A percentile compares a stretch with the other conserved stretches of the same genome.
These are phyloP conservation scores for Cystobasidium onofrii DNA, from an alignment of 768 basidiomycete genomes.

Conservation along the genomic window DNA sequence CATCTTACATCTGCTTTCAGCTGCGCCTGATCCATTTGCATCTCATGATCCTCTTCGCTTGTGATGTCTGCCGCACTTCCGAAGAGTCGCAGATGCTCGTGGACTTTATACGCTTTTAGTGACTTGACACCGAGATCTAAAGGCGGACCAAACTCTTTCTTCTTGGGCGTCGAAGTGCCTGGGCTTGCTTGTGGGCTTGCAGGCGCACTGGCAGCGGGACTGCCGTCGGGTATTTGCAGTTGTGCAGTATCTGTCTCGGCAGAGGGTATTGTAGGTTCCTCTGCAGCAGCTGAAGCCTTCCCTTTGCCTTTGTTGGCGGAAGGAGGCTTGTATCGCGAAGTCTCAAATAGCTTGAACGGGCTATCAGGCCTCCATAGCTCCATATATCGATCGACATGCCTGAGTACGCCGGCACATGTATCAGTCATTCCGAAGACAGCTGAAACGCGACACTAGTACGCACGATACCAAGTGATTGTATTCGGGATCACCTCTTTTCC, in stretches of 20 bases:
- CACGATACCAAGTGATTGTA: background rate
- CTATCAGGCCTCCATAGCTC: slow-evolving; percentile 21
- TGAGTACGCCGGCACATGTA: background rate
- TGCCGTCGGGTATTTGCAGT: background rate
- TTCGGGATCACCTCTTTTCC: background rate
- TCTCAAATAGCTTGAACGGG: slow-evolving; percentile 7
- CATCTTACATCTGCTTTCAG: slow-evolving; percentile 24
- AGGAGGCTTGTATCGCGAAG: slow-evolving; percentile 3
- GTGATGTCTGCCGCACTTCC: slow-evolving; percentile 28
- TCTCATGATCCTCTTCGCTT: slow-evolving; percentile 15
- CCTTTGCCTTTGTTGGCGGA: background rate
- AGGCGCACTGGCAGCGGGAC: background rate
- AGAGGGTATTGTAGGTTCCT: background rate
- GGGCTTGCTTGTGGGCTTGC: background rate
- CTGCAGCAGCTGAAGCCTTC: background rate
- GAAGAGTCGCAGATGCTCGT: slow-evolving; percentile 9
- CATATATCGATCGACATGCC: slow-evolving; percentile 23
- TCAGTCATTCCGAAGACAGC: background rate
- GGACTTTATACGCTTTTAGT: background rate
- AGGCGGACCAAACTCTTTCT: background rate
- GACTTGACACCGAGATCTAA: slow-evolving; percentile 24
- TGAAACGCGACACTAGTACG: background rate
- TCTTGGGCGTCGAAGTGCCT: background rate
- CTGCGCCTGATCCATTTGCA: slow-evolving; percentile 20
- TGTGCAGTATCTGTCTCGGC: background rate